Evolutionary conservation across 2,329 filamentous ascomycete species (phyloP).

Genomic region (Scopulariopsis brevicaulis): DNA sequence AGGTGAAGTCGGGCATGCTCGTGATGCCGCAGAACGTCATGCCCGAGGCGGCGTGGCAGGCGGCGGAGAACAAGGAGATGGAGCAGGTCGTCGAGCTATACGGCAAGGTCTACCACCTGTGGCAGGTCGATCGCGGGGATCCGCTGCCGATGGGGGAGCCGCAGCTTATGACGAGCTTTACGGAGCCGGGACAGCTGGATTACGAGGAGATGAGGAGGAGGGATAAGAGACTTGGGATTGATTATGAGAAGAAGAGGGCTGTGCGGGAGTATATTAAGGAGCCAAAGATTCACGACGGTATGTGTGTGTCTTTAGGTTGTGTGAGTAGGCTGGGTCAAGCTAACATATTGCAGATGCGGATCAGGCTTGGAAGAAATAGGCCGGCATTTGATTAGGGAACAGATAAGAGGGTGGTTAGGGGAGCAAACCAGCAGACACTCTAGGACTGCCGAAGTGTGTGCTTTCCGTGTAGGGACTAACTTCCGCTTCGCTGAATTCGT

Average conservation of each 20-base stretch:
- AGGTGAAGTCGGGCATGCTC: conserved; percentile 71
- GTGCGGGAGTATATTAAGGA: conserved; percentile 27
- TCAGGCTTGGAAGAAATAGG: conserved; percentile 8
- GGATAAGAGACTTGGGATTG: conserved; percentile 31
- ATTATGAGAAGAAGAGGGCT: conserved; percentile 32
- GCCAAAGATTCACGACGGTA: conserved; percentile 29
- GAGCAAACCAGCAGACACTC: too few species aligned
- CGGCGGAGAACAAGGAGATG: conserved; percentile 72
- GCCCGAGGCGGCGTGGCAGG: conserved; percentile 56
- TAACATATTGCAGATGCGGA: conserved; percentile 6
- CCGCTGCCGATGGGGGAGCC: conserved; percentile 38
- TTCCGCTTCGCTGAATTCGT: too few species aligned
- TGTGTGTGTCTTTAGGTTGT: conserved; percentile 5
- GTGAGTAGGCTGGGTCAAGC: not conserved
- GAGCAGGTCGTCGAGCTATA: conserved; percentile 63
- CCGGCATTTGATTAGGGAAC: not conserved
- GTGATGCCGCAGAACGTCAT: conserved; percentile 57
- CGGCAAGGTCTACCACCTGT: conserved; percentile 77
- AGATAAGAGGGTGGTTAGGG: too few species aligned
- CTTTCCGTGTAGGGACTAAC: too few species aligned
- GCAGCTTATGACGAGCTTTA: conserved; percentile 43
- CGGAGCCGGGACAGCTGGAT: conserved; percentile 33
- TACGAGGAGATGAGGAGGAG: conserved; percentile 32
- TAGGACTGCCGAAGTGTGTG: too few species aligned
- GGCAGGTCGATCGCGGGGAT: conserved; percentile 72